Evolutionary conservation across 2,329 filamentous ascomycete species (phyloP).

Genomic region (Emericellopsis cladophorae): DNA sequence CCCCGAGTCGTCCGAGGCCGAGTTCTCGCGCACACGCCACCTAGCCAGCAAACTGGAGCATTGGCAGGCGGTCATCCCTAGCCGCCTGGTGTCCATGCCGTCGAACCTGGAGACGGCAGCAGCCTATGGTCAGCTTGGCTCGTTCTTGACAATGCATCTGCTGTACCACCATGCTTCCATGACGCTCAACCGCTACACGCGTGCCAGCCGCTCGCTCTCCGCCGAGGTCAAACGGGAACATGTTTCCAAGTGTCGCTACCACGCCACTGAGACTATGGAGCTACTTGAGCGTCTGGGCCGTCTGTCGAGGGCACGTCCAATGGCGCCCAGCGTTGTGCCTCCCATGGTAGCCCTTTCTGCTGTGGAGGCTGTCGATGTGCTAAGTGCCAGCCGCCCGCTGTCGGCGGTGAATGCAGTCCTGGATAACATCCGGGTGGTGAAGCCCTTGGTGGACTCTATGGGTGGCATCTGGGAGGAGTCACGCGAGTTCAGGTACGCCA

Average conservation of each 20-base stretch:
- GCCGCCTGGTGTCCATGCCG: constrained; percentile 37
- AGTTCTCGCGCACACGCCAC: constrained; percentile 25
- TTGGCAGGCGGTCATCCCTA: constrained; percentile 47
- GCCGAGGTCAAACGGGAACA: constrained; percentile 27
- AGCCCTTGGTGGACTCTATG: constrained; percentile 42
- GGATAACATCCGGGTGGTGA: constrained; percentile 37
- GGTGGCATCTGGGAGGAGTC: constrained; percentile 47
- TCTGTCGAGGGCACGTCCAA: constrained; percentile 17
- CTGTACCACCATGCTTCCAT: constrained; percentile 53
- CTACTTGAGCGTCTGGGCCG: constrained; percentile 28
- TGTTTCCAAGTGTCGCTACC: constrained; percentile 32
- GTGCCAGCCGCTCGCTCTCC: constrained; percentile 22
- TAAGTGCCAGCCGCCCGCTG: constrained; percentile 46
- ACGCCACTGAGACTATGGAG: constrained; percentile 38
- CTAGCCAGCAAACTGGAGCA: constrained; percentile 36
- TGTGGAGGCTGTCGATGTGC: constrained; percentile 51
- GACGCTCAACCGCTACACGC: constrained; percentile 50
- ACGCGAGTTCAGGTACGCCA: constrained; percentile 32
- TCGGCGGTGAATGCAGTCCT: constrained; percentile 37
- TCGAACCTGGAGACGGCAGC: constrained; percentile 45
- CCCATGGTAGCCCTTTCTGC: constrained; percentile 52
- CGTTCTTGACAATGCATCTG: constrained; percentile 52
- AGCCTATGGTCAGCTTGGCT: constrained; percentile 37
- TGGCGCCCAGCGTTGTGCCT: constrained; percentile 30
- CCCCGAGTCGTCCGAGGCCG: constrained; percentile 11